Conservation (phyloP, 306 rosid genomes). For the Castanea sativa region DNA sequence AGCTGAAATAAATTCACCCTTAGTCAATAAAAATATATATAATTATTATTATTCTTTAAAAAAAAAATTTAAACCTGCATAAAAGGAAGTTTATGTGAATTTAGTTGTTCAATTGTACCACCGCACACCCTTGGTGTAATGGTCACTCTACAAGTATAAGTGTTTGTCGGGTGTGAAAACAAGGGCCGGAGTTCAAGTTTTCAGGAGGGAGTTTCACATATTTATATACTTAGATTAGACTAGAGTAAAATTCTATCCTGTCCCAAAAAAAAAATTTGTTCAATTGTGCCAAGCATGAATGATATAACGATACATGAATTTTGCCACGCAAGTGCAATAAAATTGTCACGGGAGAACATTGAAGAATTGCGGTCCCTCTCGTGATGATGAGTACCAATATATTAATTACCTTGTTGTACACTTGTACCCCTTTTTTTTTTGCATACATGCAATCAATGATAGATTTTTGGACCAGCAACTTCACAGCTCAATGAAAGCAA, state of each 20-base stretch:
- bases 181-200: no score
- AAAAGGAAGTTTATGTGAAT: background rate
- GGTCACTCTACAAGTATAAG: no score
- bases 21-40: no score
- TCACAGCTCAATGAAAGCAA: background rate
- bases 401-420: background rate
- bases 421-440: background rate
- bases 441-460: background rate
- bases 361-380: conserved; percentile 15
- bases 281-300: background rate
- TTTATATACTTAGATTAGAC: no score
- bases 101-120: background rate
- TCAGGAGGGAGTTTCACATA: no score
- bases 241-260: no score
- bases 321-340: background rate
- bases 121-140: no score
- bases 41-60: no score
- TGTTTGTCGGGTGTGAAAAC: no score
- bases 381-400: conserved; percentile 22
- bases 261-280: no score
- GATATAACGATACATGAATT: background rate
- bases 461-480: background rate
- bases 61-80: no score
- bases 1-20: no score
- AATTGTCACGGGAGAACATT: conserved; percentile 32